Percentiles rank a stretch among this genome's conserved stretches.
These are phyloP conservation scores for Lentinula sp. DNA, from an alignment of 768 basidiomycete genomes.

Conservation along the genomic window DNA sequence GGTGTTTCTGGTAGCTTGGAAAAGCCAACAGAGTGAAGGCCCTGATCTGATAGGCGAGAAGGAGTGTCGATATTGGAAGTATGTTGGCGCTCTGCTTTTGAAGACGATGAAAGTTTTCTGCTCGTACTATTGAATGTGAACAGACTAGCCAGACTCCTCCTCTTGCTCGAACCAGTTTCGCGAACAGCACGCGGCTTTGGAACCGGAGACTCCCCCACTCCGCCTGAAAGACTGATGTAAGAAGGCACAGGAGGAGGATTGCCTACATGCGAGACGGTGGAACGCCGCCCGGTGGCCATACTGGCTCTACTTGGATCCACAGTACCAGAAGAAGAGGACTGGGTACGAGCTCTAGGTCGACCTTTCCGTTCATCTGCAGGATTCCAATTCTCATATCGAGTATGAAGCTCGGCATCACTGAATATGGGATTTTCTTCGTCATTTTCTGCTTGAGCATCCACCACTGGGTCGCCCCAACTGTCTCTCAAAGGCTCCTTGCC, in stretches of 20 bases:
- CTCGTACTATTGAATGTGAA: conserved; percentile 38
- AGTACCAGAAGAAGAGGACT: conserved; percentile 35
- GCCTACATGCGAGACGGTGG: conserved; percentile 16
- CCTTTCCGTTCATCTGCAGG: conserved; percentile 13
- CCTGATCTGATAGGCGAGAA: not conserved
- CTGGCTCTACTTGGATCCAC: conserved; percentile 29
- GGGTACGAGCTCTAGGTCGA: conserved; percentile 26
- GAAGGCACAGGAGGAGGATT: conserved; percentile 29
- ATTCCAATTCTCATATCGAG: conserved; percentile 15
- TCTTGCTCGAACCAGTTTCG: conserved; percentile 19
- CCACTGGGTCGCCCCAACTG: conserved; percentile 36
- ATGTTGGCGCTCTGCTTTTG: conserved; percentile 9
- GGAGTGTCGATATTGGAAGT: not conserved
- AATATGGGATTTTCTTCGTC: conserved; percentile 22
- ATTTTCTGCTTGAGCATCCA: conserved; percentile 18
- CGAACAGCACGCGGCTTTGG: conserved; percentile 26
- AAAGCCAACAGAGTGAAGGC: not conserved
- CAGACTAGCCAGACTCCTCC: conserved; percentile 49
- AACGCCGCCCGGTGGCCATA: conserved; percentile 20
- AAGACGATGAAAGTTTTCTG: conserved; percentile 17
- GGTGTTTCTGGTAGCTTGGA: not conserved
- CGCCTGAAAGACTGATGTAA: conserved; percentile 45
- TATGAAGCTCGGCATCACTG: conserved; percentile 20
- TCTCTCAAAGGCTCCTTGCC: conserved; percentile 22
- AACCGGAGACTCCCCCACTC: conserved; percentile 62